Evolutionary conservation across 305 asterid species (phyloP).

Genomic region (Rubia occidens): DNA sequence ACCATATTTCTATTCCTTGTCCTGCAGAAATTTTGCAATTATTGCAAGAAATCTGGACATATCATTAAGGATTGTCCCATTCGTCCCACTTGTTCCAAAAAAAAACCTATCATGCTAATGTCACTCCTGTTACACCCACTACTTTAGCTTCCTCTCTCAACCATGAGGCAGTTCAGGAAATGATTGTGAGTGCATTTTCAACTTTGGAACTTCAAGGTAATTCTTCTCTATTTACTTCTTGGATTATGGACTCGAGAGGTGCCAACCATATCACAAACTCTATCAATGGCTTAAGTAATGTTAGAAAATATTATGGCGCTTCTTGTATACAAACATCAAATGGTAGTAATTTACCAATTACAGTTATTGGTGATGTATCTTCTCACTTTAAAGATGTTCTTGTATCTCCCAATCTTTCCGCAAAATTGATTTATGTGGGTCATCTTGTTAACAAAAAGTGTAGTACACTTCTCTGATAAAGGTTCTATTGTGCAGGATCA

Average conservation of each 20-base stretch:
- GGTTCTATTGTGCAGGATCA: not conserved
- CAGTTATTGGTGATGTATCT: not conserved
- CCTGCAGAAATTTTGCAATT: too few species aligned
- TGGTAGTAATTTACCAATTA: not conserved
- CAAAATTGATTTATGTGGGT: not conserved
- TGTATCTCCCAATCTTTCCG: not conserved
- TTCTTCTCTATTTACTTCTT: not conserved
- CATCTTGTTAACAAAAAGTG: not conserved
- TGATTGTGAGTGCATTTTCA: not conserved
- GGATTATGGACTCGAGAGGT: not conserved
- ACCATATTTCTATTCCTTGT: too few species aligned
- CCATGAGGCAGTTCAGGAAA: not conserved
- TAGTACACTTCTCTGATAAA: not conserved
- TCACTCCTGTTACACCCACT: too few species aligned
- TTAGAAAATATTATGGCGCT: not conserved
- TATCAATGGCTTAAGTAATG: not conserved
- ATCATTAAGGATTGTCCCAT: too few species aligned
- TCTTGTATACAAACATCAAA: not conserved
- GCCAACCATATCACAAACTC: not conserved
- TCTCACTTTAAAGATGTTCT: not conserved
- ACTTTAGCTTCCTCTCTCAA: too few species aligned
- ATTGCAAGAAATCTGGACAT: too few species aligned
- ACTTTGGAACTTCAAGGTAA: not conserved
- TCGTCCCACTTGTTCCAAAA: too few species aligned
- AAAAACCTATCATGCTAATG: too few species aligned